A percentile compares a stretch with the other conserved stretches of the same genome.
These are phyloP conservation scores for Erythrophleum fordii DNA, from an alignment of 306 rosid genomes.

Conservation along the genomic window DNA sequence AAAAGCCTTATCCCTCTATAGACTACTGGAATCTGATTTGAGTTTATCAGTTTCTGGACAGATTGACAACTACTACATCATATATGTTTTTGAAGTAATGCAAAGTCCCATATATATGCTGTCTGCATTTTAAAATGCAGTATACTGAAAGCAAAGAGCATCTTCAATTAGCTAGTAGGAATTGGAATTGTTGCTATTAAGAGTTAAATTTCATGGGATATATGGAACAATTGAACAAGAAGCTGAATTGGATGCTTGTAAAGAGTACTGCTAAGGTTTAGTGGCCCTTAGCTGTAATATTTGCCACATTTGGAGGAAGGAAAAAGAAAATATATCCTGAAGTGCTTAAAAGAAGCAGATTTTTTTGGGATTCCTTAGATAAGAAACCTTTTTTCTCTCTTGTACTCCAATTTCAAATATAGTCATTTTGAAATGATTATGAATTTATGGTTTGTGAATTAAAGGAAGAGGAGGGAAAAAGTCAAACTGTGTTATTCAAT, in stretches of 20 bases:
- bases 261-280: not conserved
- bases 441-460: not conserved
- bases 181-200: conserved; percentile 6
- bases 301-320: not conserved
- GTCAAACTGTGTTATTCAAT: too few species aligned
- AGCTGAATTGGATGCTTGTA: not conserved
- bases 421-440: not conserved
- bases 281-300: not conserved
- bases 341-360: not conserved
- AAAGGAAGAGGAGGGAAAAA: too few species aligned
- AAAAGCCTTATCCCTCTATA: conserved; percentile 16
- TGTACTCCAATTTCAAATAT: conserved; percentile 5
- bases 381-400: not conserved
- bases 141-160: conserved; percentile 12
- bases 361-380: conserved; percentile 13
- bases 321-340: not conserved
- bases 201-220: conserved; percentile 16
- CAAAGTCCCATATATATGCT: not conserved
- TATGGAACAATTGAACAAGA: not conserved
- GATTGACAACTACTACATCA: conserved; percentile 7
- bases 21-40: conserved; percentile 39
- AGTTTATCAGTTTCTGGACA: conserved; percentile 21
- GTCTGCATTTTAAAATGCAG: conserved; percentile 24
- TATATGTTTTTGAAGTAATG: not conserved
- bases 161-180: not conserved